Evolutionary conservation across 257 asterid species (phyloP).

Genomic region (Forsythia viridissima): DNA sequence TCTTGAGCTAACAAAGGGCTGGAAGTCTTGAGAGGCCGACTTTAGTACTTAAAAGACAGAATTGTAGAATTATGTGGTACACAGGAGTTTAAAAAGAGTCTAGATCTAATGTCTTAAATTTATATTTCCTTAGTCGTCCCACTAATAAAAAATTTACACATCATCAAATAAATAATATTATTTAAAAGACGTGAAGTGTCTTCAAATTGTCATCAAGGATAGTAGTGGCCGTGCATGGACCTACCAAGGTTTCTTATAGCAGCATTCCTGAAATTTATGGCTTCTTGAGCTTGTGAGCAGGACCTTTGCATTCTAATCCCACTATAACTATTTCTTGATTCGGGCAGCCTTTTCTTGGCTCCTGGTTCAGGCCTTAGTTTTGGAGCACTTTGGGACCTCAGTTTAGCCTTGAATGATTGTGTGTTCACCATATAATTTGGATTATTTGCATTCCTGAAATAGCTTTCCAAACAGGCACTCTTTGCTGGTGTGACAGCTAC

Average conservation of each 20-base stretch:
- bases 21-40: no score
- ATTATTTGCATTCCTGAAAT: constrained; percentile 24
- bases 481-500: constrained; percentile 44
- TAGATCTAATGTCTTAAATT: no score
- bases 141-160: no score
- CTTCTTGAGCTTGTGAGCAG: constrained; percentile 60
- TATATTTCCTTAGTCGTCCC: no score
- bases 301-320: constrained; percentile 74
- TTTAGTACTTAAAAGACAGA: no score
- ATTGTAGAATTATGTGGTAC: no score
- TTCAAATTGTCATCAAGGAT: neutral
- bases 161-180: no score
- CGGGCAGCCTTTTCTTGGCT: constrained; percentile 51
- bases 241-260: constrained; percentile 52
- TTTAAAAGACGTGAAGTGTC: neutral
- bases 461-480: constrained; percentile 46
- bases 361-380: constrained; percentile 65
- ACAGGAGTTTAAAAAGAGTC: no score
- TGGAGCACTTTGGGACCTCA: constrained; percentile 81
- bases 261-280: constrained; percentile 60
- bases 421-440: constrained; percentile 88
- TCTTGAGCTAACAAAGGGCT: no score
- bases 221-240: constrained; percentile 10
- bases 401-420: constrained; percentile 70
- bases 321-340: constrained; percentile 59